Percentiles rank a stretch among this genome's conserved stretches.
These are phyloP conservation scores for Desmodesmus armatus DNA, from an alignment of 139 green algal genomes.

Conservation along the genomic window DNA sequence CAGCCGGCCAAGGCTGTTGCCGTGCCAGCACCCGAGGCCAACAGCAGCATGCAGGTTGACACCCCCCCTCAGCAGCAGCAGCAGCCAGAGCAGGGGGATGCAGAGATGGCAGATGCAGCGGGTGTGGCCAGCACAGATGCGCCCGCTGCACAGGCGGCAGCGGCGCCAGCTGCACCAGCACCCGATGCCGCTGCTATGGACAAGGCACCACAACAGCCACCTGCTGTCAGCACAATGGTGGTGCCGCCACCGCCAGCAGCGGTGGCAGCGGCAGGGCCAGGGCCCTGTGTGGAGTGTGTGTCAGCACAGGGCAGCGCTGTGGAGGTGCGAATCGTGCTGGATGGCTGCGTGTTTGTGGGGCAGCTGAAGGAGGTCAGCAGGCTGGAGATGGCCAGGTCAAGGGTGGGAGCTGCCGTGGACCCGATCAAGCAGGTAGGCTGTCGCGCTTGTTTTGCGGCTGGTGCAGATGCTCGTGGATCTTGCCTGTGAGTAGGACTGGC, in stretches of 20 bases:
- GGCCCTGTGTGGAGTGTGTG: not conserved
- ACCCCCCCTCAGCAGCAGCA: not conserved
- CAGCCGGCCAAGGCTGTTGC: too few relatives aligned
- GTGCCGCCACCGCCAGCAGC: too few relatives aligned
- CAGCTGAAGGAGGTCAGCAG: not conserved
- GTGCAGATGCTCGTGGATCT: not conserved
- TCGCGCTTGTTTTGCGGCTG: not conserved
- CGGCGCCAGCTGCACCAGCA: not conserved
- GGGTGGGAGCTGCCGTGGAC: not conserved
- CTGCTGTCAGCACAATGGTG: too few relatives aligned
- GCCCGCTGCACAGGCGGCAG: not conserved
- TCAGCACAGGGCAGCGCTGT: not conserved
- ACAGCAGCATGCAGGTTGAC: not conserved
- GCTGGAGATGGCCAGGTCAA: not conserved
- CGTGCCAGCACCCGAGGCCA: not conserved
- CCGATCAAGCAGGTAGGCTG: not conserved
- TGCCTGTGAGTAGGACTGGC: too few relatives aligned
- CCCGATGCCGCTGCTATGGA: not conserved
- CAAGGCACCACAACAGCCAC: not conserved
- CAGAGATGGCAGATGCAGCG: not conserved
- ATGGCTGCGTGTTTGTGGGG: constrained; percentile 28
- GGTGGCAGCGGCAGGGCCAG: not conserved
- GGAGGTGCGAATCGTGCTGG: constrained; percentile 38
- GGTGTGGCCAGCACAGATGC: too few relatives aligned
- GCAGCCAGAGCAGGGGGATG: not conserved